Conservation (phyloP, 1,139 yeast species). For the Kodamaea sp. region DNA sequence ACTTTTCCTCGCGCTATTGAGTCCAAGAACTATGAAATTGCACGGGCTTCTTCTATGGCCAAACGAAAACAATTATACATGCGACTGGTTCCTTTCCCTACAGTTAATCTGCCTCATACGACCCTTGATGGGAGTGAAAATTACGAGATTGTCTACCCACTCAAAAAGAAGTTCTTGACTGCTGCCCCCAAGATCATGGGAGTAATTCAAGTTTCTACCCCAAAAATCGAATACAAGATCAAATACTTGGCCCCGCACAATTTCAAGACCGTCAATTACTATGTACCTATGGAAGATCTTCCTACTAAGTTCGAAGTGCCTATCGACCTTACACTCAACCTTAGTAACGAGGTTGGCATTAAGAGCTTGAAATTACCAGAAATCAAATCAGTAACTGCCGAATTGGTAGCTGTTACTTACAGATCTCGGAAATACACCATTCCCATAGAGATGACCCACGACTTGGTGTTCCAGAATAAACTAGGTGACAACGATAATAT, state of each 20-base stretch:
- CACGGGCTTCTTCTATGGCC: slow-evolving; percentile 13
- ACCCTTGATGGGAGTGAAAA: not conserved
- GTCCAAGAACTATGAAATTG: slow-evolving; percentile 2
- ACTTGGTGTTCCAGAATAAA: slow-evolving; percentile 18
- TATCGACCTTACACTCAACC: slow-evolving; percentile 11
- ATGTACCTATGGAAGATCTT: not conserved
- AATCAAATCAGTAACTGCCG: slow-evolving; percentile 19
- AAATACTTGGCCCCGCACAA: slow-evolving; percentile 15
- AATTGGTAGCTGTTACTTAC: slow-evolving; percentile 21
- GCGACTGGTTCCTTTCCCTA: not conserved
- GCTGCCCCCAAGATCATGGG: slow-evolving; percentile 26
- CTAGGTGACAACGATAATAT: slow-evolving; percentile 18
- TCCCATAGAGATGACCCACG: slow-evolving; percentile 22
- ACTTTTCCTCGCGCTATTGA: slow-evolving; percentile 2
- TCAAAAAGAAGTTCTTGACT: slow-evolving; percentile 22
- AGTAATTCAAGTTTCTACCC: slow-evolving; percentile 17
- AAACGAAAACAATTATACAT: slow-evolving; percentile 21
- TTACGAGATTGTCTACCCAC: slow-evolving; percentile 19
- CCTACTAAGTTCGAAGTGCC: slow-evolving; percentile 14
- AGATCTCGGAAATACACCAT: slow-evolving; percentile 25
- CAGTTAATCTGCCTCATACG: slow-evolving; percentile 2
- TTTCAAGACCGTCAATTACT: slow-evolving; percentile 1
- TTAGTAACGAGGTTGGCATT: slow-evolving; percentile 4
- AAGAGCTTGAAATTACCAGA: slow-evolving; percentile 20
- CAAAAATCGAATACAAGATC: slow-evolving; percentile 16